Percentiles rank a stretch among this genome's conserved stretches.
Evolutionary conservation across 768 basidiomycete species (phyloP).

Genomic region (Phanerodontia chrysosporium): DNA sequence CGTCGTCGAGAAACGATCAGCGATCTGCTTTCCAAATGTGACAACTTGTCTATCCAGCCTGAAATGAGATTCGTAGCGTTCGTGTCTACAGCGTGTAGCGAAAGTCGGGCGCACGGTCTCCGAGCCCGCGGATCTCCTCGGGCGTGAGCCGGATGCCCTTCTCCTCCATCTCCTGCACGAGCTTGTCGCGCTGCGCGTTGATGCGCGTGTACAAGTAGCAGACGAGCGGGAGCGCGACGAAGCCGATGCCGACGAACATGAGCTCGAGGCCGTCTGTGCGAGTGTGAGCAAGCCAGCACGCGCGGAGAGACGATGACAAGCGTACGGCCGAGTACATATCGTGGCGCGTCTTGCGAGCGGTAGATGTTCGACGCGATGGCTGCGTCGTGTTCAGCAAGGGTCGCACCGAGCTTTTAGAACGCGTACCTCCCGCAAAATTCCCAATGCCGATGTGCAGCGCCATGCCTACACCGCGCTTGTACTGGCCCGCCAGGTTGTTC

Average conservation of each 20-base stretch:
- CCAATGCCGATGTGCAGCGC: conserved; percentile 67
- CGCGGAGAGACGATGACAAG: conserved; percentile 8
- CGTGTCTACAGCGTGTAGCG: conserved; percentile 47
- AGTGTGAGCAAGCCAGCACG: neutral
- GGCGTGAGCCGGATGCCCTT: conserved; percentile 21
- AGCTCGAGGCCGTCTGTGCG: conserved; percentile 56
- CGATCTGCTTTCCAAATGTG: too few relatives aligned
- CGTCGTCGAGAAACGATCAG: too few relatives aligned
- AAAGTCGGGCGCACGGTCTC: conserved; percentile 62
- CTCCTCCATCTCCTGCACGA: conserved; percentile 32
- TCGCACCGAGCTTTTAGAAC: neutral
- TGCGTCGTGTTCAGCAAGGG: neutral
- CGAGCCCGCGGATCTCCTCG: conserved; percentile 36
- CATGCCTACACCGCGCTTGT: conserved; percentile 67
- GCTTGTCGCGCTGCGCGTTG: conserved; percentile 49
- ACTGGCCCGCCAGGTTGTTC: conserved; percentile 64
- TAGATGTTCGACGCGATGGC: conserved; percentile 64
- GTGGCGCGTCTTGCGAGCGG: conserved; percentile 52
- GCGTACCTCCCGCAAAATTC: conserved; percentile 47
- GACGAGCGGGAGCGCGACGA: conserved; percentile 46
- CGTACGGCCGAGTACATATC: conserved; percentile 61
- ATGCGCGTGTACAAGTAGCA: conserved; percentile 50
- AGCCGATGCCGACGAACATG: conserved; percentile 65
- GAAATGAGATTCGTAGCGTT: too few relatives aligned
- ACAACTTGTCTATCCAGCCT: too few relatives aligned